Conservation (phyloP, 306 rosid genomes). For the Oemleria cerasiformis region DNA sequence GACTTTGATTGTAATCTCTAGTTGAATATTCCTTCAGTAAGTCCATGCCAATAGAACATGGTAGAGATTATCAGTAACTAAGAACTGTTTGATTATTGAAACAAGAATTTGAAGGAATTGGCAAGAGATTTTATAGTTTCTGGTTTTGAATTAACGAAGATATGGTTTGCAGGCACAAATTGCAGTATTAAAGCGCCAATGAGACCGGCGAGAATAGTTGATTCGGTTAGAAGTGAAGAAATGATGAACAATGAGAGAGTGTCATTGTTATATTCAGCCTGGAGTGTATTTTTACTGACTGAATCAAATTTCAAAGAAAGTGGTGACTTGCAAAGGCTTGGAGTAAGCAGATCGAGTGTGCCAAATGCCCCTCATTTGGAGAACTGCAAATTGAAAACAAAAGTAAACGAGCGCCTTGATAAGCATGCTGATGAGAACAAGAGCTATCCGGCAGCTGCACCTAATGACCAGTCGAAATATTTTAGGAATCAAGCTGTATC, state of each 20-base stretch:
- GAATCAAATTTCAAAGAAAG: slow-evolving; percentile 24
- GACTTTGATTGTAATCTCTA: slow-evolving; percentile 29
- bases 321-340: slow-evolving; percentile 33
- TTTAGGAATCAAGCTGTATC: slow-evolving; percentile 39
- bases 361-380: slow-evolving; percentile 88
- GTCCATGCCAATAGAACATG: too few relatives aligned
- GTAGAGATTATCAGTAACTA: too few relatives aligned
- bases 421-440: slow-evolving; percentile 44
- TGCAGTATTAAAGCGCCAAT: slow-evolving; percentile 30
- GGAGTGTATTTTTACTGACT: slow-evolving; percentile 50
- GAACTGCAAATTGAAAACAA: slow-evolving; percentile 54
- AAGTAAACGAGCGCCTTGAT: slow-evolving; percentile 43
- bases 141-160: slow-evolving; percentile 12
- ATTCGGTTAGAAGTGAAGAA: slow-evolving; percentile 28
- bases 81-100: neutral
- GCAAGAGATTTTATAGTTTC: neutral
- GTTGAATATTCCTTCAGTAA: neutral
- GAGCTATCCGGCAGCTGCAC: slow-evolving; percentile 41
- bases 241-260: slow-evolving; percentile 33
- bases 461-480: slow-evolving; percentile 32
- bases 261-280: slow-evolving; percentile 61
- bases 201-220: slow-evolving; percentile 36
- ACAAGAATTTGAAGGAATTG: neutral
- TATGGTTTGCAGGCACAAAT: slow-evolving; percentile 31
- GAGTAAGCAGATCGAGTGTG: slow-evolving; percentile 39